Conservation (phyloP, 768 basidiomycete genomes). For the Suillus lakei region DNA sequence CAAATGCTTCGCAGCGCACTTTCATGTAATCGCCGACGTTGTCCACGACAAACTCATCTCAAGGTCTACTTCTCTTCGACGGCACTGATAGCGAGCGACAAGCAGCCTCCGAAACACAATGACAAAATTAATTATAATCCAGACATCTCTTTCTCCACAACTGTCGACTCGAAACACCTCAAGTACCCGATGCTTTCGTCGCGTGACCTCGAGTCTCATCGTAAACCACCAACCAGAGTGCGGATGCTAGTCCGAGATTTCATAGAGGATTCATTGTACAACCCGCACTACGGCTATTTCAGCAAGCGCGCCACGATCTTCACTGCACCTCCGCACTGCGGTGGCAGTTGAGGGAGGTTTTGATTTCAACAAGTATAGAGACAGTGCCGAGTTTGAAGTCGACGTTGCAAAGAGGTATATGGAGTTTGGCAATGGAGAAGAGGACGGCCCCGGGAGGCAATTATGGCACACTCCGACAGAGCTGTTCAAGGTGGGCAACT, state of each 20-base stretch:
- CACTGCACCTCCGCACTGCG: constrained; percentile 54
- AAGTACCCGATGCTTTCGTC: constrained; percentile 68
- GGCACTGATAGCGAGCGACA: constrained; percentile 18
- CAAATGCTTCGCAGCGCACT: constrained; percentile 28
- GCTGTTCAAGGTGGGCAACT: constrained; percentile 79
- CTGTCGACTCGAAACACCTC: constrained; percentile 48
- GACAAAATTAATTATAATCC: constrained; percentile 85
- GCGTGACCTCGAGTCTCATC: constrained; percentile 53
- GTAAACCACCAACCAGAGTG: constrained; percentile 73
- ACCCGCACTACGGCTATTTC: constrained; percentile 98
- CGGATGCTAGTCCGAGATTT: constrained; percentile 97
- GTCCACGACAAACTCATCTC: constrained; percentile 23
- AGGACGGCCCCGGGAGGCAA: constrained; percentile 79
- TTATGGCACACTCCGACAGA: constrained; percentile 99
- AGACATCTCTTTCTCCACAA: constrained; percentile 56
- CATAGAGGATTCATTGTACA: constrained; percentile 96
- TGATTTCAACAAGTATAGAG: constrained; percentile 69
- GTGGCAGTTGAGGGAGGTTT: constrained; percentile 51
- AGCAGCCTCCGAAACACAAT: constrained; percentile 17
- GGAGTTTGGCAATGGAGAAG: constrained; percentile 64
- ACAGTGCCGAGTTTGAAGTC: constrained; percentile 79
- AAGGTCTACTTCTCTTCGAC: constrained; percentile 32
- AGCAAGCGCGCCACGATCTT: constrained; percentile 92
- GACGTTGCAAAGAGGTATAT: constrained; percentile 80
- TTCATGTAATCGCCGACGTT: constrained; percentile 22